phyloP scores from a whole-genome alignment of 78 protist species.

The Dictyostelium purpureum region DNA sequence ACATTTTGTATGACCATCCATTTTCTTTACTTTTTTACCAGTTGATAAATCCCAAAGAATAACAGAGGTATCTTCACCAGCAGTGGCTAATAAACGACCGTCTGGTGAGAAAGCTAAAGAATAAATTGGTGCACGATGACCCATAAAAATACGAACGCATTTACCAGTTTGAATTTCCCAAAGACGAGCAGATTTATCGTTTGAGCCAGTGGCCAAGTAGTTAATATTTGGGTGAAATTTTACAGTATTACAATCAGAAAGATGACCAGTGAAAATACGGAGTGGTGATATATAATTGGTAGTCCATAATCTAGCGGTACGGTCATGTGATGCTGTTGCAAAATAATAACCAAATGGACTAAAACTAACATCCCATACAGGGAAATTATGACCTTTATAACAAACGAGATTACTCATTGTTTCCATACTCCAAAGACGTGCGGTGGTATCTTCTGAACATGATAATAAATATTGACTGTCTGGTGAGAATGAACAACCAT shows the following conservation, averaged over 20 bases:
- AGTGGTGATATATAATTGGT: slow-evolving; percentile 85
- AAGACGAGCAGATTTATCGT: slow-evolving; percentile 85
- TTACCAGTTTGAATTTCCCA: slow-evolving; percentile 81
- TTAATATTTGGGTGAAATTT: slow-evolving; percentile 94
- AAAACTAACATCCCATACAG: slow-evolving; percentile 94
- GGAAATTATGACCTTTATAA: slow-evolving; percentile 93
- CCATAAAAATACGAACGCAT: slow-evolving; percentile 90
- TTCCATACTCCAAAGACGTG: slow-evolving; percentile 91
- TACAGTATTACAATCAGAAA: slow-evolving; percentile 92
- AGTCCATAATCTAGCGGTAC: slow-evolving; percentile 96
- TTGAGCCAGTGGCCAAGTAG: slow-evolving; percentile 92
- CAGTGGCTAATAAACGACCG: slow-evolving; percentile 85
- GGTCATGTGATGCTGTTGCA: slow-evolving; percentile 92
- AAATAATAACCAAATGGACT: slow-evolving; percentile 91
- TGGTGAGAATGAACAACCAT: slow-evolving; percentile 71
- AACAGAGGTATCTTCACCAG: slow-evolving; percentile 84
- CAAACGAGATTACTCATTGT: slow-evolving; percentile 85
- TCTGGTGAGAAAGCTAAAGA: slow-evolving; percentile 85
- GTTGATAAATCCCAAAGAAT: slow-evolving; percentile 86
- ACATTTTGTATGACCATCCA: slow-evolving; percentile 81
- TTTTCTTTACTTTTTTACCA: slow-evolving; percentile 66
- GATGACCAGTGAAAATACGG: slow-evolving; percentile 92
- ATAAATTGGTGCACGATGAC: slow-evolving; percentile 85
- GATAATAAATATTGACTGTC: slow-evolving; percentile 81
- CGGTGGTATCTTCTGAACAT: slow-evolving; percentile 85